These are phyloP conservation scores for Russula earlei DNA, from an alignment of 768 basidiomycete genomes.

Conservation along the genomic window DNA sequence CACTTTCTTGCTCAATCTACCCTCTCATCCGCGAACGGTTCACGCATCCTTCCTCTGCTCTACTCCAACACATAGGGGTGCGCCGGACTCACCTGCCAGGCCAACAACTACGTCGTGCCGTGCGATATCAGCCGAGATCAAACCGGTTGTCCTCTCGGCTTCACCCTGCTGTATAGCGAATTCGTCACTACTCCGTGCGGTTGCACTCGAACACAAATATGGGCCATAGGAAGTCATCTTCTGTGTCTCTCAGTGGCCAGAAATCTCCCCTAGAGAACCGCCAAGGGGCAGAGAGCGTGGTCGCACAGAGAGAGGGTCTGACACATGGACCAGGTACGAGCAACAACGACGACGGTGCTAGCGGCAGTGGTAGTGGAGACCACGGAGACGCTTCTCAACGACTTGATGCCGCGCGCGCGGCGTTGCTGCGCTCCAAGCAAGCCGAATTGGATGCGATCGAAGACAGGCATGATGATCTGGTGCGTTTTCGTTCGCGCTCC, in stretches of 20 bases:
- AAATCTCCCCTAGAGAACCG: conserved; percentile 1
- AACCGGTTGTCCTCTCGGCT: not conserved
- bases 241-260: conserved; percentile 1
- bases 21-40: conserved; percentile 8
- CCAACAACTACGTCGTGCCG: conserved; percentile 56
- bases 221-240: conserved; percentile 11
- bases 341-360: conserved; percentile 8
- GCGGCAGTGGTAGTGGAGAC: not conserved
- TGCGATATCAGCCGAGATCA: conserved; percentile 60
- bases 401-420: conserved; percentile 32
- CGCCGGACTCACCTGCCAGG: conserved; percentile 22
- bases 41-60: conserved; percentile 1
- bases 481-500: conserved; percentile 29
- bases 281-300: not conserved
- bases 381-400: conserved; percentile 11
- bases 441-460: conserved; percentile 46
- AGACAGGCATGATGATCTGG: conserved; percentile 64
- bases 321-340: not conserved
- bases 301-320: not conserved
- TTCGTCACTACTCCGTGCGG: not conserved
- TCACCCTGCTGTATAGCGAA: not conserved
- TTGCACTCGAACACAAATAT: not conserved
- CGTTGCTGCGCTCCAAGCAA: conserved; percentile 51
- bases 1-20: conserved; percentile 14
- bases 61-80: not conserved